Conservation (phyloP, 257 asterid genomes). For the Vinca minor region DNA sequence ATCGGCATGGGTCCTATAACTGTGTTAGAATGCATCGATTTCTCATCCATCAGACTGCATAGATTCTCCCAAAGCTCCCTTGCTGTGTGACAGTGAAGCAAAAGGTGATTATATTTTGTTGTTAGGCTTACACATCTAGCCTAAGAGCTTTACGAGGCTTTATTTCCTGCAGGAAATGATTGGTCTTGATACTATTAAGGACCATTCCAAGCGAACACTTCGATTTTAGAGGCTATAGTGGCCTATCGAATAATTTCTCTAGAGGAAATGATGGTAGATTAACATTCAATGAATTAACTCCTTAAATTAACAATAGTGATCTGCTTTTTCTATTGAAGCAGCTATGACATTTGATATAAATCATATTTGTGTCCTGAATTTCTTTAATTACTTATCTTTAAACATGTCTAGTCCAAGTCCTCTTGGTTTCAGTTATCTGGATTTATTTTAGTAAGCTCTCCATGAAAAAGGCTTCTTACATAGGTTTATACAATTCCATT, state of each 20-base stretch:
- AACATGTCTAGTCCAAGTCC: not conserved
- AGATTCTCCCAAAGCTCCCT: not conserved
- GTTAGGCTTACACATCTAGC: not conserved
- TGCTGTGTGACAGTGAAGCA: not conserved
- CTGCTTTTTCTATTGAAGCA: not conserved
- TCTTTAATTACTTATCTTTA: not conserved
- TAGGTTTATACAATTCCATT: not conserved
- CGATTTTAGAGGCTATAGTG: not conserved
- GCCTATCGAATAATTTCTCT: not conserved
- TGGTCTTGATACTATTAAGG: not conserved
- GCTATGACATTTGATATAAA: not conserved
- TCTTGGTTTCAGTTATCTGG: not conserved
- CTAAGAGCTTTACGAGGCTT: not conserved
- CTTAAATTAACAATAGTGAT: not conserved
- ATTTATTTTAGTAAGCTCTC: not conserved
- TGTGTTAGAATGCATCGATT: not conserved
- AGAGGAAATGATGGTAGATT: not conserved
- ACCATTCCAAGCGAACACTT: not conserved
- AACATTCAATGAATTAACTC: no score
- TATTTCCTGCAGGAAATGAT: not conserved
- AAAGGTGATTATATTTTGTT: not conserved
- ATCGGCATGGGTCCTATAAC: not conserved
- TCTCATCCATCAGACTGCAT: not conserved
- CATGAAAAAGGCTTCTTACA: not conserved
- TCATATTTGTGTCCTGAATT: not conserved